Evolutionary conservation across 106 monocot species (phyloP).

Genomic region (Gastrodia elata): DNA sequence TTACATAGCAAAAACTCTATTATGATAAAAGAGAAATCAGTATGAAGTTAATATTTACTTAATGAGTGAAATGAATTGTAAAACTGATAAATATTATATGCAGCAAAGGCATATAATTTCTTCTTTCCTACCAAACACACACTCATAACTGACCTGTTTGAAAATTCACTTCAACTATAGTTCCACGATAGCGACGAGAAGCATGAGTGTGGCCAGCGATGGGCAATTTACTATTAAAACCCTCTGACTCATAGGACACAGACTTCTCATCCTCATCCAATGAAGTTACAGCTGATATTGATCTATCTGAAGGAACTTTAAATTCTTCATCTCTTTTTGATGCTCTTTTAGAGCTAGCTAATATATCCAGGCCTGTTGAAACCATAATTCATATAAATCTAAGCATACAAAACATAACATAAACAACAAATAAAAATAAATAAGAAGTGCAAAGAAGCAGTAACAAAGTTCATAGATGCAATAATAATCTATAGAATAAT

Average conservation of each 20-base stretch:
- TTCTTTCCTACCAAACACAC: background rate
- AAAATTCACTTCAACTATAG: slow-evolving; percentile 27
- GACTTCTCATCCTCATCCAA: slow-evolving; percentile 51
- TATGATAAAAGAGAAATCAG: background rate
- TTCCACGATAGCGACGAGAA: slow-evolving; percentile 59
- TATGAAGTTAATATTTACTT: background rate
- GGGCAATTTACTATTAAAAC: slow-evolving; percentile 1
- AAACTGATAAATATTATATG: background rate
- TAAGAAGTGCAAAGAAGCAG: background rate
- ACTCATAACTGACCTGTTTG: slow-evolving; percentile 18
- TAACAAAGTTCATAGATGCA: background rate
- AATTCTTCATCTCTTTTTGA: slow-evolving; percentile 24
- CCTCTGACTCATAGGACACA: slow-evolving; percentile 14
- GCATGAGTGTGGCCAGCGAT: slow-evolving; percentile 13
- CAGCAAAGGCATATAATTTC: background rate
- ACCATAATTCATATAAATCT: background rate
- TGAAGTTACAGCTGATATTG: slow-evolving; percentile 22
- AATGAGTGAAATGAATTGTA: background rate
- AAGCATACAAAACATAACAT: slow-evolving; percentile 1
- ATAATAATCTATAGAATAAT: background rate
- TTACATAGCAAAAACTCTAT: background rate
- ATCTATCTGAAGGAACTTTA: slow-evolving; percentile 42
- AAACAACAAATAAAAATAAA: background rate
- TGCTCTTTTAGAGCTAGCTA: slow-evolving; percentile 55
- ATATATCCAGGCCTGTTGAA: slow-evolving; percentile 56